Evolutionary conservation across 768 basidiomycete species (phyloP), one percentile per base, ranked within the genome.

Genomic region (Mycena latifolia): DNA sequence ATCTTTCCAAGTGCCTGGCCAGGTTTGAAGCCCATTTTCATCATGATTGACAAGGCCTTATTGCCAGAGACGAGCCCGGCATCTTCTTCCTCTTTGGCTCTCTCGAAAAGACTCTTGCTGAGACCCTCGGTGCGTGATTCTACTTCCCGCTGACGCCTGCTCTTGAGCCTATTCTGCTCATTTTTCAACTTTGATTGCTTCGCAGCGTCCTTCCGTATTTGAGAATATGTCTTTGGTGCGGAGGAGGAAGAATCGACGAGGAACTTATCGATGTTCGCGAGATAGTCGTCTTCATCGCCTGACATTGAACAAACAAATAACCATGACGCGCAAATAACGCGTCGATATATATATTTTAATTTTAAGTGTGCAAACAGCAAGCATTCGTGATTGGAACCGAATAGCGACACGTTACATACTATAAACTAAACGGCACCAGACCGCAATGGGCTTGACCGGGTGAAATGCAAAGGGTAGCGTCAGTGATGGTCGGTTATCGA

Each of bases 21-120:
- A 3, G 92, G 89, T 78, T 91, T 91, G 81, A 93, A 96, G 1
- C 94, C 94, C 94, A 95, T 95, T 80, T 92, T 95, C 86, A 92
- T 88, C 94, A 96, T 96, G 82, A 96, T 95, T 18, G 87, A 85
- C 58, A 95, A 80, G 10, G 94, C 94, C 75, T 94, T 95, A 80
- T 87, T 94, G 46, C 85, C 82, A 56, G 81, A 77, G 45, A 80
- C 79, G 24, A 82, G 73, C 8, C 86, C 88, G 48, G 79, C 81
- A 64, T 84, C 84, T 66, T 87, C 84, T 47, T 88, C 86, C 73
- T 93, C 91, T 74, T 86, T 83, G 25, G 91, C 92, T 46, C 87
- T 84, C 72, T 93, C 91, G 71, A 96, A 94, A 24, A 95, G 86
- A 77, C 90, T 94, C 77, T 85, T 93, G 76, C 82, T 85, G 67